Percentiles rank a stretch among this genome's conserved stretches.
Conservation (phyloP, 768 basidiomycete genomes). For the Clitopilus hobsonii region DNA sequence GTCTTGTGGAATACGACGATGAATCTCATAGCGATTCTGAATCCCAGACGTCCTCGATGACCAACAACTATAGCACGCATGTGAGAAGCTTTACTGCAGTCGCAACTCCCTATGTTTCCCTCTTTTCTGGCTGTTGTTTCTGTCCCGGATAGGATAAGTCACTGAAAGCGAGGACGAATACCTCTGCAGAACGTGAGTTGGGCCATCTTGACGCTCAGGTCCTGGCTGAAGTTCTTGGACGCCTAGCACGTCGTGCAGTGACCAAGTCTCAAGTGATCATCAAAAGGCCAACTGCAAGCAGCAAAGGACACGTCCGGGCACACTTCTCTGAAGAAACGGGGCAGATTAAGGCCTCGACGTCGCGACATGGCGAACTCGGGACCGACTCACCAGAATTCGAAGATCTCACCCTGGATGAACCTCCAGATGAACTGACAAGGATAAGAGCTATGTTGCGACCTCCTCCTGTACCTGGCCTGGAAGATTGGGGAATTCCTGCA, state of each 20-base stretch:
- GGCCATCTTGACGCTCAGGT: neutral
- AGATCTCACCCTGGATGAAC: constrained; percentile 11
- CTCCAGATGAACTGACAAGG: constrained; percentile 43
- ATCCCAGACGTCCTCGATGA: constrained; percentile 2
- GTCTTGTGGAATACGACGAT: constrained; percentile 60
- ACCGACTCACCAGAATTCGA: neutral
- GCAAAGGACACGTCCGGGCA: constrained; percentile 44
- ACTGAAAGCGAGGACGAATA: constrained; percentile 32
- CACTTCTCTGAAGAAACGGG: constrained; percentile 44
- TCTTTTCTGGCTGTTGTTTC: constrained; percentile 58
- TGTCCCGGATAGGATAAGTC: constrained; percentile 61
- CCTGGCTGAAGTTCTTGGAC: neutral
- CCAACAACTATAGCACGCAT: constrained; percentile 37
- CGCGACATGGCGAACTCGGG: neutral
- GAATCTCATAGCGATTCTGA: constrained; percentile 61
- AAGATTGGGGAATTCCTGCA: constrained; percentile 77
- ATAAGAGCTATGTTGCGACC: constrained; percentile 59
- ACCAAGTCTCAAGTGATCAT: constrained; percentile 59
- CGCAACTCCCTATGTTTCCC: constrained; percentile 48
- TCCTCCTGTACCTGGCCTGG: constrained; percentile 55
- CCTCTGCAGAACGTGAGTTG: constrained; percentile 37
- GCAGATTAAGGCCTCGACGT: constrained; percentile 7
- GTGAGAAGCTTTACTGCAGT: constrained; percentile 53
- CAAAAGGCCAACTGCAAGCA: constrained; percentile 40
- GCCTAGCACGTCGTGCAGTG: constrained; percentile 30